Evolutionary conservation across 1,284 basidiomycete species (phyloP), one percentile per base, ranked within the genome.

Genomic region (Ceratobasidium sp.): DNA sequence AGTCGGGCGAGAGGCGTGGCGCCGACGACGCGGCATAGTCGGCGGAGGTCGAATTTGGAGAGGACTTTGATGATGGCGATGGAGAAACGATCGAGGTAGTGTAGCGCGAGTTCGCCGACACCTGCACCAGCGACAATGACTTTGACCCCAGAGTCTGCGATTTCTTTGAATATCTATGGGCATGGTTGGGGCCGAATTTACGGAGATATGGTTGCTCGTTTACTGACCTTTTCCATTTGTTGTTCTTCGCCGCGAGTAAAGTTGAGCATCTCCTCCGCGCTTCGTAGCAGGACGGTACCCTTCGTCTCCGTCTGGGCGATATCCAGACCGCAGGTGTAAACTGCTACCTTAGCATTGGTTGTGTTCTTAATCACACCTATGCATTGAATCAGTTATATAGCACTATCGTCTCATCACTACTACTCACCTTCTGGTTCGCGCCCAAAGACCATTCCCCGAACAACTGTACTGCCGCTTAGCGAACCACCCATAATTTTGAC

Each of bases 401-500:
- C 38, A 70, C 15, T 13, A 20, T 42, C 38, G 26, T 42, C 9
- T n/a, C 28, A 38, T 46, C 10, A 66, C 26, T 12, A 20, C 10
- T 26, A 83, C 87, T 57, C 82, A 92, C 94, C 95, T 86, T 99
- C 97, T 0, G 98, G 95, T 85, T 98, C 96, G 54, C 97, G 90
- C 62, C 96, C 96, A 82, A 99, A 98, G 0, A 99, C 97, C 98
- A 99, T 99, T 66, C 98, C 98, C 81, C 94, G 91, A 6, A 99
- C 93, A 12, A 99, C 97, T 80, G 90, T 92, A 84, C 96, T 98
- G 48, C 89, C 89, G 12, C 91, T 86, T 23, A 99, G 86, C 81
- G 90, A 94, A 64, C 97, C 95, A 79, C 98, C 98, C 91, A 99
- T 94, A 81, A 99, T 98, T 87, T 99, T 99, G 83, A 99, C 98